These are phyloP conservation scores for Gnomoniopsis smithogilvyi DNA, from an alignment of 2,329 filamentous ascomycete species.

Conservation along the genomic window DNA sequence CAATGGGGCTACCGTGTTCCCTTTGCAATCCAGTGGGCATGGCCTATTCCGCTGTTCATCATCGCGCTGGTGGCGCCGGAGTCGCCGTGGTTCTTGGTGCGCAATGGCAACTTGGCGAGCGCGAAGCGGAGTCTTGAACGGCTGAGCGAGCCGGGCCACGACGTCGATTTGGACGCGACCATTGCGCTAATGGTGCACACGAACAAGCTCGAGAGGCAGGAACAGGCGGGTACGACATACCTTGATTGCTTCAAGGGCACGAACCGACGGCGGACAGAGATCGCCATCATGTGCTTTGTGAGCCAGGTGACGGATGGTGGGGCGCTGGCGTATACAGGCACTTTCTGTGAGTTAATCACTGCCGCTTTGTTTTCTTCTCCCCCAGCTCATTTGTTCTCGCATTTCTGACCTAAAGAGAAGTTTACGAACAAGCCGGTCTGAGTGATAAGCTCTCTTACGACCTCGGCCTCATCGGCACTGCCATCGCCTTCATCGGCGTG, in stretches of 20 bases:
- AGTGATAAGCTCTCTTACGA: slow-evolving; percentile 33
- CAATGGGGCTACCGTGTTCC: slow-evolving; percentile 25
- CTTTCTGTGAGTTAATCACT: slow-evolving; percentile 30
- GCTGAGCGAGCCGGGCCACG: slow-evolving; percentile 24
- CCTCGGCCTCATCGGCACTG: slow-evolving; percentile 39
- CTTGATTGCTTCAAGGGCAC: slow-evolving; percentile 45
- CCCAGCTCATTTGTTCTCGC: background rate
- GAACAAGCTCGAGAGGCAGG: slow-evolving; percentile 41
- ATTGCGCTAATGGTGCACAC: slow-evolving; percentile 42
- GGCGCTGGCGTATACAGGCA: slow-evolving; percentile 37
- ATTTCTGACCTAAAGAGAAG: background rate
- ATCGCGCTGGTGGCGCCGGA: slow-evolving; percentile 22
- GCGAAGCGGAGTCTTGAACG: slow-evolving; percentile 22
- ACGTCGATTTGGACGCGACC: slow-evolving; percentile 34
- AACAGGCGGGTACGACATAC: slow-evolving; percentile 36
- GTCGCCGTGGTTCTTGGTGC: slow-evolving; percentile 24
- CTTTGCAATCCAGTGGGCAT: slow-evolving; percentile 23
- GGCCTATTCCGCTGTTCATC: slow-evolving; percentile 21
- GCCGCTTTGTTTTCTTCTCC: background rate
- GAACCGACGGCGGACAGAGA: slow-evolving; percentile 43
- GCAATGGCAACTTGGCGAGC: slow-evolving; percentile 10
- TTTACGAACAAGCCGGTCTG: slow-evolving; percentile 44
- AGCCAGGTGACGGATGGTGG: slow-evolving; percentile 40
- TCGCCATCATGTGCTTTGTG: slow-evolving; percentile 38
- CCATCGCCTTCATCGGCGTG: slow-evolving; percentile 40